Evolutionary conservation across 768 basidiomycete genomes (phyloP), one percentile per base, ranked within the genome.

Genomic region (Baorangia bicolor): DNA sequence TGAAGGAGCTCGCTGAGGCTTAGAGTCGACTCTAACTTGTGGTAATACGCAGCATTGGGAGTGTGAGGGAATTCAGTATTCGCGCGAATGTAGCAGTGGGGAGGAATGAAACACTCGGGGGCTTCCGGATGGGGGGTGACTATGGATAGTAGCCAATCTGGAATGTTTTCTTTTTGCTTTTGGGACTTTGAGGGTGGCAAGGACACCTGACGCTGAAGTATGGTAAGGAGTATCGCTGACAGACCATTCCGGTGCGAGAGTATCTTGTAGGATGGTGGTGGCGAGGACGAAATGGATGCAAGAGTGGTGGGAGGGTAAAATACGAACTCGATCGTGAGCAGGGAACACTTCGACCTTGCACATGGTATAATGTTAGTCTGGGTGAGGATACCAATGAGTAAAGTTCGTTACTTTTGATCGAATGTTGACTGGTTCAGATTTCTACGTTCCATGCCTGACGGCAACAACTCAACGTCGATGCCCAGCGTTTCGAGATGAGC

Each of bases 401-500:
- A 45, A 40, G 39, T 31, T 75, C 83, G 60, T 56, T 71, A 96
- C 94, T 81, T 92, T 69, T 77, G 74, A 74, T 94, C 88, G 84
- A 90, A 94, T 23, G 76, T 79, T 8, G 92, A 94, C 68, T 92
- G 89, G 68, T 95, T 97, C 52, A 79, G 61, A 61, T 79, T 87
- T 55, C 86, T 77, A 57, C 84, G 77, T 60, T 88, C 86, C 94
- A 97, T 97, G 13, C 94, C 94, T 28, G 78, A 67, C 1, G 94
- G 85, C 40, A 95, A 78, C 52, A 91, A 62, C 43, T 90, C 90
- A 72, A 94, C 79, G 41, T 87, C 83, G 58, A 93, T 85, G 42
- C 87, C 87, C 58, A 79, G 72, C 33, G 74, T 70, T 56, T 85
- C 86, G 28, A 95, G 79, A 67, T 90, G 84, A 69, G 79, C 78